These are phyloP conservation scores for Saccharomycopsis sp. DNA, from an alignment of 805 yeast species.

Conservation along the genomic window DNA sequence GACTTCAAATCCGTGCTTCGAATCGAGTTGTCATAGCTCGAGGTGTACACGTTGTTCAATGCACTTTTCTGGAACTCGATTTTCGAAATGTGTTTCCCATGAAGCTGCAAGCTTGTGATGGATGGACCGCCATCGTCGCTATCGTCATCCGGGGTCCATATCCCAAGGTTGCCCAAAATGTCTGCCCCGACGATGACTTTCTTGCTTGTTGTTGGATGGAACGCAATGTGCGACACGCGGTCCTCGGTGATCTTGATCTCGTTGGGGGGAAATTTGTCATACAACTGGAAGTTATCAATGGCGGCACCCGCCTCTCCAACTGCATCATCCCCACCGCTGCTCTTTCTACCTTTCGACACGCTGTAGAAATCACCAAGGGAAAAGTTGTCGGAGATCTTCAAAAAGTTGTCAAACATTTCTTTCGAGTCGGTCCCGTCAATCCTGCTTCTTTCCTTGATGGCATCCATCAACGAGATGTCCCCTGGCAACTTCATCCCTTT, in stretches of 20 bases:
- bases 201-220: constrained; percentile 64
- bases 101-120: constrained; percentile 60
- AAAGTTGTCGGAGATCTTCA: constrained; percentile 39
- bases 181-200: constrained; percentile 79
- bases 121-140: constrained; percentile 37
- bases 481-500: constrained; percentile 55
- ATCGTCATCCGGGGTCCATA: constrained; percentile 61
- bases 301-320: constrained; percentile 43
- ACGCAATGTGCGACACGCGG: constrained; percentile 62
- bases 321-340: constrained; percentile 31
- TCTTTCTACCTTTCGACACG: constrained; percentile 25
- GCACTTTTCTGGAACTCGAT: constrained; percentile 44
- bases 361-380: constrained; percentile 69
- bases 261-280: constrained; percentile 53
- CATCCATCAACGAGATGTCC: constrained; percentile 52
- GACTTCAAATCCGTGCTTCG: constrained; percentile 60
- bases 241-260: constrained; percentile 60
- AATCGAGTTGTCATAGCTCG: constrained; percentile 85
- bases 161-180: constrained; percentile 74
- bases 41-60: constrained; percentile 50
- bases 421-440: constrained; percentile 32
- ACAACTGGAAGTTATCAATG: constrained; percentile 36
- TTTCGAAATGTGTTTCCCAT: constrained; percentile 63
- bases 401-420: constrained; percentile 27
- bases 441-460: constrained; percentile 28